phyloP scores from a whole-genome alignment of 768 basidiomycete genomes.

The Tulasnella sp. region DNA sequence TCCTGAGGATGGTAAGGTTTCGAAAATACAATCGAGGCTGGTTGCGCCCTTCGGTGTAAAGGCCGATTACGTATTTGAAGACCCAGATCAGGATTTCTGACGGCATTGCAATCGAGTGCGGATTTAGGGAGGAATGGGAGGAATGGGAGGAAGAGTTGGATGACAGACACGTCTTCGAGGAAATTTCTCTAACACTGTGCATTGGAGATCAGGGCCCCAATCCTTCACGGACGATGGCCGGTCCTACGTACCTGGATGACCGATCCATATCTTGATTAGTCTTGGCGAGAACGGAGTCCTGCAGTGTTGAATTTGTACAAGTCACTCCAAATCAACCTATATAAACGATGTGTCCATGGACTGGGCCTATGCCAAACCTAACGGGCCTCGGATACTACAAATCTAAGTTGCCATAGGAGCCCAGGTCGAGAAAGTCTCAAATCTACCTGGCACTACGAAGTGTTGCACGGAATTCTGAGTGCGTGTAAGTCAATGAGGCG shows the following conservation, averaged over 20 bases:
- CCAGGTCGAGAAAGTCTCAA: neutral
- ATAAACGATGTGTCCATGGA: too few relatives aligned
- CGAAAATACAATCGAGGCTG: neutral
- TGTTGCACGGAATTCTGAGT: neutral
- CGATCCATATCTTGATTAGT: neutral
- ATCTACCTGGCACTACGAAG: neutral
- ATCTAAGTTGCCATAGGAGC: neutral
- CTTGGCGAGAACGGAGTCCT: neutral
- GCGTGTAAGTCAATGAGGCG: too few relatives aligned
- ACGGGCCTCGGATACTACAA: neutral
- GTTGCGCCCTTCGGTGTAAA: neutral
- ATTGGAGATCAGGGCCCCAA: too few relatives aligned
- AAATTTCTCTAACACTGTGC: too few relatives aligned
- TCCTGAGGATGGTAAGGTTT: neutral
- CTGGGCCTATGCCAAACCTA: too few relatives aligned
- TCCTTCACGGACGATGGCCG: neutral
- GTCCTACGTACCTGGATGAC: neutral
- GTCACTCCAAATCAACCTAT: too few relatives aligned
- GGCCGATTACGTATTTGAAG: neutral
- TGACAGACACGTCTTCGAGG: too few relatives aligned
- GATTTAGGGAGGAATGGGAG: neutral
- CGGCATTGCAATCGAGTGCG: neutral
- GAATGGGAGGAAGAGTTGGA: too few relatives aligned
- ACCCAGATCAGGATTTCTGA: neutral
- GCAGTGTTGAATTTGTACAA: neutral